These are phyloP conservation scores for Aspergillus sp. DNA, from an alignment of 2,329 filamentous ascomycete species.

Conservation along the genomic window DNA sequence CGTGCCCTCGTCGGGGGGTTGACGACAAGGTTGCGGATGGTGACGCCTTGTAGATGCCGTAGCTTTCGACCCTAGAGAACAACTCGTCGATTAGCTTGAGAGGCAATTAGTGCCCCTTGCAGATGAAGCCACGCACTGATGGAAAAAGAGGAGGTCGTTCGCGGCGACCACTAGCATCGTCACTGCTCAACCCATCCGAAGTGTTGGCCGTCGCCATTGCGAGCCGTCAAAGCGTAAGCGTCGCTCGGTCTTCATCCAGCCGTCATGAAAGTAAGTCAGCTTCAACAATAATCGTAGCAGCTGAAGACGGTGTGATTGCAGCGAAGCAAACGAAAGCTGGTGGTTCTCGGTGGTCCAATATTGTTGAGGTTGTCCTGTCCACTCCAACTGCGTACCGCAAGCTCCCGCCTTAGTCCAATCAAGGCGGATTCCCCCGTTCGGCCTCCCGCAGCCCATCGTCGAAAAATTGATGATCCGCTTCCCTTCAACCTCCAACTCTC, in stretches of 20 bases:
- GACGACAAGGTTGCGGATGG: slow-evolving; percentile 82
- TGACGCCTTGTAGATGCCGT: slow-evolving; percentile 84
- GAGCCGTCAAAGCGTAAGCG: slow-evolving; percentile 22
- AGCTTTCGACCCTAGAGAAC: slow-evolving; percentile 75
- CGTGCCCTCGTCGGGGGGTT: slow-evolving; percentile 56
- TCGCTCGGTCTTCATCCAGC: slow-evolving; percentile 15
- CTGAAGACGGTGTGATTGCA: neutral
- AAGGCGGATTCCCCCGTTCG: slow-evolving; percentile 24
- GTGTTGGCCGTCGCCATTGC: slow-evolving; percentile 29
- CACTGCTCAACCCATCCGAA: slow-evolving; percentile 26
- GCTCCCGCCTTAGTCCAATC: slow-evolving; percentile 1
- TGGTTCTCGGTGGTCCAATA: neutral
- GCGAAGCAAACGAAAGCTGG: neutral
- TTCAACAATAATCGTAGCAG: neutral
- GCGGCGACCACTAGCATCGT: slow-evolving; percentile 40
- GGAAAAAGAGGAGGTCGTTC: slow-evolving; percentile 58
- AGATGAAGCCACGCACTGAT: slow-evolving; percentile 44
- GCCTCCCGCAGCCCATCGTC: slow-evolving; percentile 28
- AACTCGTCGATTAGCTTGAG: slow-evolving; percentile 23
- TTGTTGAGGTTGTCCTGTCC: slow-evolving; percentile 1
- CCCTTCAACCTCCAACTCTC: slow-evolving; percentile 19
- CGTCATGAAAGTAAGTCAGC: slow-evolving; percentile 24
- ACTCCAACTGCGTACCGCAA: neutral
- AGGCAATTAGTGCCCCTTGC: neutral
- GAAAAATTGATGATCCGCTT: slow-evolving; percentile 42